These are phyloP conservation scores for Prunus yedoensis DNA, from an alignment of 331 rosid genomes.

Conservation along the genomic window DNA sequence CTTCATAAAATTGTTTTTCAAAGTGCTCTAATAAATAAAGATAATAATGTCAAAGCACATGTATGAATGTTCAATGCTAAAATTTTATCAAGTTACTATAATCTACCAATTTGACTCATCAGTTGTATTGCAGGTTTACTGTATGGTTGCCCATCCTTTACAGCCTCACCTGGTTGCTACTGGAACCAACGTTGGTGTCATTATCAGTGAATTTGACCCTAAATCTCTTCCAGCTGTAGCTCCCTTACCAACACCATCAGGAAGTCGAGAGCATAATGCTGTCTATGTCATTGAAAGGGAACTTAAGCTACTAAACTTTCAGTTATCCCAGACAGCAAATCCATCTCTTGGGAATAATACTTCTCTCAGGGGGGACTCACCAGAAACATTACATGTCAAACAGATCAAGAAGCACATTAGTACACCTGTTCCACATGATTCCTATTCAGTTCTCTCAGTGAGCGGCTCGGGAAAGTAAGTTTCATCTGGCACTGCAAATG, in stretches of 20 bases:
- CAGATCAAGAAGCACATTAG: conserved; percentile 90
- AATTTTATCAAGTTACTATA: conserved; percentile 18
- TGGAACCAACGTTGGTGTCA: conserved; percentile 96
- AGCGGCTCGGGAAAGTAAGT: conserved; percentile 99
- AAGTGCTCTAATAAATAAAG: too few species aligned
- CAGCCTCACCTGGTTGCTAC: conserved; percentile 97
- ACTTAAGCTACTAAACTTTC: conserved; percentile 81
- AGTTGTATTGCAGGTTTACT: conserved; percentile 70
- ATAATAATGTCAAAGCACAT: too few species aligned
- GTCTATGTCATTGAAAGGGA: conserved; percentile 88
- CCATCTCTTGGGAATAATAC: conserved; percentile 95
- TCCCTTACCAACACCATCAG: conserved; percentile 83
- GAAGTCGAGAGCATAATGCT: conserved; percentile 90
- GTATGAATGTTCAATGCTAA: too few species aligned
- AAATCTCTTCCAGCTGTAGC: conserved; percentile 99
- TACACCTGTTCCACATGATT: conserved; percentile 98
- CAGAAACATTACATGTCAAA: conserved; percentile 80
- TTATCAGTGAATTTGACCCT: conserved; percentile 88
- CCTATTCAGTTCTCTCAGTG: conserved; percentile 89
- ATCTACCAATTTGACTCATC: conserved; percentile 8
- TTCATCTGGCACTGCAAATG: conserved; percentile 11
- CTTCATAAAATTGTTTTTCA: too few species aligned
- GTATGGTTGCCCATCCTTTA: conserved; percentile 89
- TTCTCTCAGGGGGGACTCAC: conserved; percentile 72
- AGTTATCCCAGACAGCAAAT: conserved; percentile 84